A percentile compares a stretch with the other conserved stretches of the same genome.
Conservation (phyloP, 441 rosid species). For the Eutrema salsugineum region DNA sequence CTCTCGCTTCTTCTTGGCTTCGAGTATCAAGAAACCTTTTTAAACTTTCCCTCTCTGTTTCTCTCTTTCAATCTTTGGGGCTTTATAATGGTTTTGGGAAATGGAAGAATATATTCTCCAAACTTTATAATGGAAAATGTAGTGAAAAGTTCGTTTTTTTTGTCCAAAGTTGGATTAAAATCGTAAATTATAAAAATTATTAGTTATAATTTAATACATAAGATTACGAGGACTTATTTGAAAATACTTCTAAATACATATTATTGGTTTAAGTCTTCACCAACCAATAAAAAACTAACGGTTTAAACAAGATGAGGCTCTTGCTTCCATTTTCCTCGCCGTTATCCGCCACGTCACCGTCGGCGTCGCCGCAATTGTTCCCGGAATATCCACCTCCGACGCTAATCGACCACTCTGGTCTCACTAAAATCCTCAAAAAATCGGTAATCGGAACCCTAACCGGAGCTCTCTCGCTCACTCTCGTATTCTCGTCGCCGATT, state of each 20-base stretch:
- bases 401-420: not conserved
- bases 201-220: not conserved
- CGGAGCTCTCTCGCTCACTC: slow-evolving; percentile 65
- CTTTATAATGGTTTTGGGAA: not conserved
- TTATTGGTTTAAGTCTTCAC: not conserved
- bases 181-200: not conserved
- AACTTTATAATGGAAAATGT: not conserved
- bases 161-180: not conserved
- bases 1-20: not conserved
- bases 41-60: not conserved
- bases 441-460: slow-evolving; percentile 38
- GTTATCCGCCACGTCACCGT: slow-evolving; percentile 30
- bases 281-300: slow-evolving; percentile 7
- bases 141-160: too few species aligned
- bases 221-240: not conserved
- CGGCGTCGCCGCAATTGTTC: slow-evolving; percentile 8
- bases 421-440: slow-evolving; percentile 32
- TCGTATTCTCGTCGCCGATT: slow-evolving; percentile 58
- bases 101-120: not conserved
- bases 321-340: slow-evolving; percentile 39
- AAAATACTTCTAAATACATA: not conserved
- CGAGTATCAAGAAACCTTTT: not conserved
- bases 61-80: not conserved
- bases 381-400: slow-evolving; percentile 10
- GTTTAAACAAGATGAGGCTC: slow-evolving; percentile 46